Evolutionary conservation across 208 protist species (phyloP), one percentile per base, ranked within the genome.

Genomic region (Trypanosoma cruzi): DNA sequence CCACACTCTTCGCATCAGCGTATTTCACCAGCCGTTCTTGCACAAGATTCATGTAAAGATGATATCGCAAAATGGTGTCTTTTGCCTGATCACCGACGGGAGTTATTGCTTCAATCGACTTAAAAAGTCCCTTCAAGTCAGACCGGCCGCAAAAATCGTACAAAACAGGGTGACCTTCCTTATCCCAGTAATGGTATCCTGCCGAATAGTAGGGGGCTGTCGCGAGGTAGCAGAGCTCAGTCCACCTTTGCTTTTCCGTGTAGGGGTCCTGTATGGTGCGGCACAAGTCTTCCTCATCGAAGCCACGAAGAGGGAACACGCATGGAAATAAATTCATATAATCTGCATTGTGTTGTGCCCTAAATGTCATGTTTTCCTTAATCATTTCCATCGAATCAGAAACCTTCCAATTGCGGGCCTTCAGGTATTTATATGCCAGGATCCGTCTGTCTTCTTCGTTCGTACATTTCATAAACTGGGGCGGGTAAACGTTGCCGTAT

Each of bases 21-120:
- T 93, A 87, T 18, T 71, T 61, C 37, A 89, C 79, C 28, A 93
- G 32, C 52, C 82, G 77, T 72, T 88, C 82, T 64, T 88, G 82
- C 34, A 93, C 80, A 64, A 88, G 79, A 69, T 93, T 93, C 80
- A 87, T 84, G 77, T 90, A 90, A 18, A 80, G 75, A 75, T 93
- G 87, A 36, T 89, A 93, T 0, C 71, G 74, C 24, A 90, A 71
- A 58, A 86, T 70, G 16, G 80, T 68, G 34, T 93, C 83, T 29
- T 66, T 70, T 13, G 77, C 44, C 0, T 54, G 29, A 48, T 86
- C 78, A 59, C 80, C 82, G 0, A 72, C 37, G 5, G 75, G 73
- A 10, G 80, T 78, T 22, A 88, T 62, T 34, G 37, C 29, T 1
- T 48, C 50, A 1, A 85, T 37, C 11, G 77, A 68, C 14, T 74